phyloP scores from a whole-genome alignment of 768 basidiomycete species.

The Suillus paluster region DNA sequence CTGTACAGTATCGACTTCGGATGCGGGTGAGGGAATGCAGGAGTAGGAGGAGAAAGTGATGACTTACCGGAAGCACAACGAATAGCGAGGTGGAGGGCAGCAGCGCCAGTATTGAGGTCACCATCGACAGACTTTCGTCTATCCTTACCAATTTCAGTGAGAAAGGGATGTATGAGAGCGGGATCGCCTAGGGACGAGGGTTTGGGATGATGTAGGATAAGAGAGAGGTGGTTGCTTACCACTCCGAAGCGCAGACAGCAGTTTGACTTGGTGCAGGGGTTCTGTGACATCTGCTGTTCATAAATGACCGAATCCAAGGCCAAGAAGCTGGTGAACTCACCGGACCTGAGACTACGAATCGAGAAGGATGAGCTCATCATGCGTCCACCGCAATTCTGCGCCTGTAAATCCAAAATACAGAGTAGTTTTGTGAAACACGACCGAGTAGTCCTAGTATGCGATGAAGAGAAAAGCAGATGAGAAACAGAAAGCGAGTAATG shows the following conservation, averaged over 20 bases:
- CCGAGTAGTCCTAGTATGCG: neutral
- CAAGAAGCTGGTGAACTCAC: neutral
- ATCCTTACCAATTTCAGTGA: conserved; percentile 76
- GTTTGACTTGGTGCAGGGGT: conserved; percentile 66
- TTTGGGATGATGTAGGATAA: conserved; percentile 2
- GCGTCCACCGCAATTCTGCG: neutral
- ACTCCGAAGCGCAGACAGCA: conserved; percentile 63
- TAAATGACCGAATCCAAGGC: conserved; percentile 12
- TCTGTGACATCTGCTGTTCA: conserved; percentile 29
- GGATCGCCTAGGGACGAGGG: conserved; percentile 60
- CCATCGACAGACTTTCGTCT: conserved; percentile 52
- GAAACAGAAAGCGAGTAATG: neutral
- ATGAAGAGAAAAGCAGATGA: neutral
- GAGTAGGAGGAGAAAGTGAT: neutral
- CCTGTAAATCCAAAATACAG: neutral
- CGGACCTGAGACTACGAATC: conserved; percentile 18
- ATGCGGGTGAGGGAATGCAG: conserved; percentile 5
- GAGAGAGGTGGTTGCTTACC: conserved; percentile 42
- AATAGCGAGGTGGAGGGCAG: conserved; percentile 82
- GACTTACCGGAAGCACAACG: conserved; percentile 76
- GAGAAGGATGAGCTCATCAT: conserved; percentile 16
- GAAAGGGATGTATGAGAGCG: conserved; percentile 77
- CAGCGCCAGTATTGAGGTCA: conserved; percentile 67
- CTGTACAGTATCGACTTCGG: conserved; percentile 66
- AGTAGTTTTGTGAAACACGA: neutral